Percentiles rank a stretch among this genome's conserved stretches.
phyloP scores from a whole-genome alignment of 2,329 filamentous ascomycete species.

The Aureobasidium uvarum region DNA sequence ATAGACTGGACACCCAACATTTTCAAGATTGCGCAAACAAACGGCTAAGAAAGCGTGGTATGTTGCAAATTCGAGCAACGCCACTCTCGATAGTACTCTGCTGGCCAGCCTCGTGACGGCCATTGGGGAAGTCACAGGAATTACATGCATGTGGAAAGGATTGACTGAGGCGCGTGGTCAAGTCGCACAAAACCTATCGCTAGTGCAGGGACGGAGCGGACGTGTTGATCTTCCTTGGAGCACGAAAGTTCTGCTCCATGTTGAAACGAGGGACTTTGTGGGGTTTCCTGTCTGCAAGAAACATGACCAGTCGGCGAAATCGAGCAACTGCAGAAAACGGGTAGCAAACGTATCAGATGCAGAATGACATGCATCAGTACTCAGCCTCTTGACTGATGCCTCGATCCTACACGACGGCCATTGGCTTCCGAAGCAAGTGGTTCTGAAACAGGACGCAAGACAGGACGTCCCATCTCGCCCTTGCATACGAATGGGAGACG shows the following conservation, averaged over 20 bases:
- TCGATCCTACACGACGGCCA: neutral
- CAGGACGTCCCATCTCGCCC: neutral
- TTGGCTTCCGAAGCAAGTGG: neutral
- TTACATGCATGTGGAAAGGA: slow-evolving; percentile 4
- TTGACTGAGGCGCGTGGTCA: slow-evolving; percentile 13
- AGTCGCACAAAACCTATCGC: neutral
- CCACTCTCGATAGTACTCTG: neutral
- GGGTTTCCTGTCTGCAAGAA: neutral
- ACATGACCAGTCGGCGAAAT: slow-evolving; percentile 14
- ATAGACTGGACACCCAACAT: neutral
- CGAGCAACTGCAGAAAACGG: neutral
- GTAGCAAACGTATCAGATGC: slow-evolving; percentile 8
- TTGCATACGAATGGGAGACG: neutral
- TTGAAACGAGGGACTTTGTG: neutral
- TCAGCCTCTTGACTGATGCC: neutral
- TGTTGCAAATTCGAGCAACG: neutral
- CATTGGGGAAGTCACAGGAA: neutral
- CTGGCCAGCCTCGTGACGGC: neutral
- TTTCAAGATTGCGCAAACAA: neutral
- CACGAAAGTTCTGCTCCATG: neutral
- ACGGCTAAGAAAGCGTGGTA: neutral
- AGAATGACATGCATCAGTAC: slow-evolving; percentile 20
- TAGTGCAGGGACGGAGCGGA: neutral
- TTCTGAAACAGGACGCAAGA: slow-evolving; percentile 16
- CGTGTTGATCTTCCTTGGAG: neutral